These are phyloP conservation scores for Hypseocharis bilobata DNA, from an alignment of 441 rosid genomes.

Conservation along the genomic window DNA sequence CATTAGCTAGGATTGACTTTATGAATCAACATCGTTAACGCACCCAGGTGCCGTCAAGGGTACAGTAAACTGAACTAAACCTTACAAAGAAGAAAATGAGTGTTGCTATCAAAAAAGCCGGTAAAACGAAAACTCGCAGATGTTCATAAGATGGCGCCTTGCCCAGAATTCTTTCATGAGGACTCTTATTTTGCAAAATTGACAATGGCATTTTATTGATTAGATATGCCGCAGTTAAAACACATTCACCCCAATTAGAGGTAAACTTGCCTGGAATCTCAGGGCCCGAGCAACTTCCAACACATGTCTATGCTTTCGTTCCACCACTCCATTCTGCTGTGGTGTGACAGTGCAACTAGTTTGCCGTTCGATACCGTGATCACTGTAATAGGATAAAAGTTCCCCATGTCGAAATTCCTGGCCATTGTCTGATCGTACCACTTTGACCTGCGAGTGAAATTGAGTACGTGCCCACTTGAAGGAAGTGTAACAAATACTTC, in stretches of 20 bases:
- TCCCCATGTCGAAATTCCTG: neutral
- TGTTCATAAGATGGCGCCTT: neutral
- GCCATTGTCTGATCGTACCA: neutral
- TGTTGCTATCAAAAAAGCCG: too few relatives aligned
- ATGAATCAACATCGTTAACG: too few relatives aligned
- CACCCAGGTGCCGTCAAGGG: too few relatives aligned
- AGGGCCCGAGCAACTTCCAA: too few relatives aligned
- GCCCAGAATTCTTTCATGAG: neutral
- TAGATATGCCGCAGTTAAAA: neutral
- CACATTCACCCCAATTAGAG: neutral
- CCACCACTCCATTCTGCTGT: neutral
- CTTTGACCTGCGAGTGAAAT: neutral
- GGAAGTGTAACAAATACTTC: neutral
- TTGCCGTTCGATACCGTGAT: neutral
- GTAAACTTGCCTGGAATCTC: neutral
- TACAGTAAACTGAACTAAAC: too few relatives aligned
- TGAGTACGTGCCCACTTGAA: neutral
- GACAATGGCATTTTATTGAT: neutral
- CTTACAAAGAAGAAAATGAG: too few relatives aligned
- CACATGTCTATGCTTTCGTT: neutral
- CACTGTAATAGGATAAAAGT: neutral
- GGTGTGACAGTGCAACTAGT: neutral
- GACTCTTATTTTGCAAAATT: neutral
- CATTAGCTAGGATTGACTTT: too few relatives aligned
- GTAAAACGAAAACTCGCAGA: neutral